Conservation (phyloP, 140 eudicot genomes). For the Stevia rebaudiana region DNA sequence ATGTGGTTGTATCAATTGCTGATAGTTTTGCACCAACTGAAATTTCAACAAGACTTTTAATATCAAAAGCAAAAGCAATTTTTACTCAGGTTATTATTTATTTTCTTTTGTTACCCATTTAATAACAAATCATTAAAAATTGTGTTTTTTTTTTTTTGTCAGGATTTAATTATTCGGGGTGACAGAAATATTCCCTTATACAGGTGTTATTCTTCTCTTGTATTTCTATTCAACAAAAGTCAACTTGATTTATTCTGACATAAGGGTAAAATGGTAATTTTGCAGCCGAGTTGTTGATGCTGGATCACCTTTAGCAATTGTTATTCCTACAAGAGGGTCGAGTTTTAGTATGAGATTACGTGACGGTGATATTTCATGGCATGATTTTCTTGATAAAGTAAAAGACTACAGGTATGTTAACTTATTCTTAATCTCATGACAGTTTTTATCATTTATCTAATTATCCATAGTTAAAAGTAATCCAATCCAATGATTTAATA, state of each 20-base stretch:
- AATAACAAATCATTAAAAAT: background rate
- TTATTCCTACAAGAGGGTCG: conserved; percentile 58
- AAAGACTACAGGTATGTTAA: conserved; percentile 43
- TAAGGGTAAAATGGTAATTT: conserved; percentile 19
- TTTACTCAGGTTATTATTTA: conserved; percentile 70
- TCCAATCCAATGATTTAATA: background rate
- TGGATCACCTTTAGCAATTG: conserved; percentile 73
- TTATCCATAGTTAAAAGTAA: background rate
- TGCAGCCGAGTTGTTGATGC: conserved; percentile 92
- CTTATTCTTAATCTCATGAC: background rate
- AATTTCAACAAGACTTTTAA: conserved; percentile 61
- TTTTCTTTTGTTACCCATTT: background rate
- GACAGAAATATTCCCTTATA: conserved; percentile 63
- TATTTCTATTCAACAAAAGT: background rate
- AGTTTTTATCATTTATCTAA: background rate
- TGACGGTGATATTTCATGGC: conserved; percentile 79
- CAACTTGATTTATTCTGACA: conserved; percentile 14
- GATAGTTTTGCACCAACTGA: conserved; percentile 88
- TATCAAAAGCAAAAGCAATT: conserved; percentile 79
- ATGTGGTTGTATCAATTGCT: conserved; percentile 87
- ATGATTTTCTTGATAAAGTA: conserved; percentile 60
- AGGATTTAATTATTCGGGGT: conserved; percentile 84
- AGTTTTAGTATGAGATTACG: conserved; percentile 52
- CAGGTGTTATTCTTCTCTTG: conserved; percentile 39
- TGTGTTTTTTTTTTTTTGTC: conserved; percentile 4